Conservation (phyloP, 441 rosid genomes). For the Erodium texanum region DNA sequence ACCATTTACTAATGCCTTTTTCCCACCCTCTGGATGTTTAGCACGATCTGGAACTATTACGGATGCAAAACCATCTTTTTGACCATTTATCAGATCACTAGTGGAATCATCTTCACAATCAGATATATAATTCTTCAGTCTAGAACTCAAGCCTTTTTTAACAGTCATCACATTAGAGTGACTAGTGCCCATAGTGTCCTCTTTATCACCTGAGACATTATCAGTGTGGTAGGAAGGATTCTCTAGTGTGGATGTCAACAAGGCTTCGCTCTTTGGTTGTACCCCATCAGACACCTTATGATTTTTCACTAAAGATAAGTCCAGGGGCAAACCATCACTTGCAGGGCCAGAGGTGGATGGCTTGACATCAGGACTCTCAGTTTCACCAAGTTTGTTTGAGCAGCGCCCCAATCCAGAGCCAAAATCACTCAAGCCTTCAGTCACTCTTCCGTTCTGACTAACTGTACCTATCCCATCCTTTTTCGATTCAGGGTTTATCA, state of each 20-base stretch:
- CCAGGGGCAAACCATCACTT: slow-evolving; percentile 29
- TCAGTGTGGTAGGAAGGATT: slow-evolving; percentile 26
- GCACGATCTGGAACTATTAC: too few relatives aligned
- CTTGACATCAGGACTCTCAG: slow-evolving; percentile 43
- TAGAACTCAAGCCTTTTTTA: slow-evolving; percentile 7
- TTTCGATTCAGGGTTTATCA: slow-evolving; percentile 27
- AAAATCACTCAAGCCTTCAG: slow-evolving; percentile 29
- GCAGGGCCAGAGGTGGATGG: slow-evolving; percentile 30
- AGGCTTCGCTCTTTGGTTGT: slow-evolving; percentile 26
- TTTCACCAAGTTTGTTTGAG: slow-evolving; percentile 28
- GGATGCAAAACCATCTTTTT: not conserved
- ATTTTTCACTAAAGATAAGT: slow-evolving; percentile 35
- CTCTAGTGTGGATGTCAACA: slow-evolving; percentile 25
- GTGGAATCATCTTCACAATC: not conserved
- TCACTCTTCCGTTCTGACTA: slow-evolving; percentile 25
- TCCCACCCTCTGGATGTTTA: slow-evolving; percentile 23
- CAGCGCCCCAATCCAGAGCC: slow-evolving; percentile 32
- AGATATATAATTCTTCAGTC: not conserved
- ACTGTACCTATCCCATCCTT: slow-evolving; percentile 26
- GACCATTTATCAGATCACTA: not conserved
- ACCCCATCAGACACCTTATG: slow-evolving; percentile 28
- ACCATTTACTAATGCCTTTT: slow-evolving; percentile 32
- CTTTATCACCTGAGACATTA: slow-evolving; percentile 33
- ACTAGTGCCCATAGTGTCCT: slow-evolving; percentile 24
- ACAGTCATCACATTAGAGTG: slow-evolving; percentile 9